Evolutionary conservation across 352 stramenopile genomes (phyloP).

Genomic region (Phytophthora foliorum): DNA sequence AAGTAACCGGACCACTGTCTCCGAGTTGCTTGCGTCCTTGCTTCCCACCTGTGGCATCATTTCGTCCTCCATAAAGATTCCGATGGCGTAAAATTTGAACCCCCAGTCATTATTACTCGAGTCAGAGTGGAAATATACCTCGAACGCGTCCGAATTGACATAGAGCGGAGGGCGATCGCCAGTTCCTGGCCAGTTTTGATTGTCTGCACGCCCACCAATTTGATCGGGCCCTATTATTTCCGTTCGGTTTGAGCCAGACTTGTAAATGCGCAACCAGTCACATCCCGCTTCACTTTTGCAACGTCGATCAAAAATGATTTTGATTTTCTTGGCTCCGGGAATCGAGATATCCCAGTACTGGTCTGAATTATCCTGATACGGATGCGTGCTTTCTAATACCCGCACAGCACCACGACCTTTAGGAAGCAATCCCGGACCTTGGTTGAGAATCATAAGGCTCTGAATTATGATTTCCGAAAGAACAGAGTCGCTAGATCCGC

Average conservation of each 20-base stretch:
- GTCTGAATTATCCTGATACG: slow-evolving; percentile 75
- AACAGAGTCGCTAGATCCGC: slow-evolving; percentile 30
- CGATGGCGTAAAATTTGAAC: slow-evolving; percentile 86
- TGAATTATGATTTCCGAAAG: slow-evolving; percentile 30
- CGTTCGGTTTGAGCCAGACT: slow-evolving; percentile 51
- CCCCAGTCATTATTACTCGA: slow-evolving; percentile 91
- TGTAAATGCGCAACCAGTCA: slow-evolving; percentile 84
- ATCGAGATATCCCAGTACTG: slow-evolving; percentile 78
- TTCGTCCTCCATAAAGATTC: slow-evolving; percentile 59
- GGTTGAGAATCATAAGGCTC: slow-evolving; percentile 51
- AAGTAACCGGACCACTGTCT: slow-evolving; percentile 38
- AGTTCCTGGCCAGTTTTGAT: slow-evolving; percentile 86
- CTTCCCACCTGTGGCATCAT: background rate
- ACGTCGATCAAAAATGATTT: slow-evolving; percentile 75
- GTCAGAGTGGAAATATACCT: slow-evolving; percentile 89
- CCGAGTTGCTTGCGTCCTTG: slow-evolving; percentile 2
- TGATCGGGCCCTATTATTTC: slow-evolving; percentile 62
- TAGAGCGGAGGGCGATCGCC: slow-evolving; percentile 69
- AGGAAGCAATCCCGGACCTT: slow-evolving; percentile 39
- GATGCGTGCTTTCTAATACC: slow-evolving; percentile 75
- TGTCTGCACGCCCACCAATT: slow-evolving; percentile 71
- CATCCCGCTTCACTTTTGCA: slow-evolving; percentile 75
- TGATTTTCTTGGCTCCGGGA: slow-evolving; percentile 70
- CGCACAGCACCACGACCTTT: slow-evolving; percentile 55
- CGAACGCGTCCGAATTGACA: slow-evolving; percentile 75